phyloP scores from a whole-genome alignment of 2,329 filamentous ascomycete species.

The Colletotrichum nymphaeae region DNA sequence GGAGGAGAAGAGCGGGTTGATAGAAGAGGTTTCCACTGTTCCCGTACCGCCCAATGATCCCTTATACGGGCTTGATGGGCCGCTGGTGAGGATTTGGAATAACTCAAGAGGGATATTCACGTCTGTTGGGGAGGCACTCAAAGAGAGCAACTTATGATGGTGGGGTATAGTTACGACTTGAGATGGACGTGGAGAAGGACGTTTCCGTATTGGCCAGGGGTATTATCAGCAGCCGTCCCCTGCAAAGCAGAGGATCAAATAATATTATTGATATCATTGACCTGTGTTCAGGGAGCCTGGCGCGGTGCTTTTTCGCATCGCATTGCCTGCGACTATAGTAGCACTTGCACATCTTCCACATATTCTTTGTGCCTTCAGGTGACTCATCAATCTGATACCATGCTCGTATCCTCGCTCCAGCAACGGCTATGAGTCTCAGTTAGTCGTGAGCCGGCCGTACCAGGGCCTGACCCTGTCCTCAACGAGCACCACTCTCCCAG shows the following conservation, averaged over 20 bases:
- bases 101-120: background rate
- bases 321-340: background rate
- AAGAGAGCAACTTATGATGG: background rate
- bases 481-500: background rate
- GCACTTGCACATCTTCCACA: background rate
- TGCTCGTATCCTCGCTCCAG: background rate
- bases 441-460: background rate
- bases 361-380: background rate
- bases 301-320: background rate
- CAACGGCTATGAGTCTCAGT: background rate
- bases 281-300: background rate
- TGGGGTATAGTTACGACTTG: background rate
- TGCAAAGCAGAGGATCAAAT: background rate
- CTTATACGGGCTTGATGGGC: constrained; percentile 12
- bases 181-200: background rate
- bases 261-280: background rate
- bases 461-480: background rate
- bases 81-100: constrained; percentile 21
- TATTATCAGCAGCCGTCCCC: no score
- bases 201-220: background rate
- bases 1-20: background rate
- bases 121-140: background rate
- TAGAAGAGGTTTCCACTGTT: constrained; percentile 13
- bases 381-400: background rate
- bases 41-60: constrained; percentile 19